These are phyloP conservation scores for Pelargonium fulgidum DNA, from an alignment of 441 rosid species.

Conservation along the genomic window DNA sequence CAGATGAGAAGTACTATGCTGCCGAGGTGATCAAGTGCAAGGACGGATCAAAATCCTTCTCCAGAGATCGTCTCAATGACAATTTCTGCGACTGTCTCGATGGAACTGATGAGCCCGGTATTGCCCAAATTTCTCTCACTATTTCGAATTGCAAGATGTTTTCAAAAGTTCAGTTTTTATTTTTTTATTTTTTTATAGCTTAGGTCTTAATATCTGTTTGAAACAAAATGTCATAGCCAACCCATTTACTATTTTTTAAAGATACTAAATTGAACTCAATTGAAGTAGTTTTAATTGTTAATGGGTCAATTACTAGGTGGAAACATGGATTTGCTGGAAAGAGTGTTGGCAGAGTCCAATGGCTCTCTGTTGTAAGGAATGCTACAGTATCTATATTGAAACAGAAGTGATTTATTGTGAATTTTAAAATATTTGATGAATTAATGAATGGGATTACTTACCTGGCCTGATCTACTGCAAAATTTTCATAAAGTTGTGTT, in stretches of 20 bases:
- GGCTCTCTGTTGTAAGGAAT: not conserved
- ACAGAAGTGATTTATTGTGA: not conserved
- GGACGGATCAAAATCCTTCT: slow-evolving; percentile 71
- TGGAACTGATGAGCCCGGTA: slow-evolving; percentile 96
- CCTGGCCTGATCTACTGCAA: too few relatives aligned
- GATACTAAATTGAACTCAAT: too few relatives aligned
- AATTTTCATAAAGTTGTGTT: too few relatives aligned
- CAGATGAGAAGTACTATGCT: slow-evolving; percentile 64
- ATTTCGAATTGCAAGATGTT: not conserved
- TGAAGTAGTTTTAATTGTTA: not conserved
- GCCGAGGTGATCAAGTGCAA: slow-evolving; percentile 65
- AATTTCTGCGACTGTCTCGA: slow-evolving; percentile 85
- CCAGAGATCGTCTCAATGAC: slow-evolving; percentile 72
- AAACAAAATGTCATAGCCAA: too few relatives aligned
- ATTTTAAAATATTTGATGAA: too few relatives aligned
- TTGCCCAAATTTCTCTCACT: not conserved
- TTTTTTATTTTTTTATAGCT: too few relatives aligned
- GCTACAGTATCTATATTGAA: not conserved
- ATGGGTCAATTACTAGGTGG: not conserved
- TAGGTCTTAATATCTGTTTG: not conserved
- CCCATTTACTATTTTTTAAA: too few relatives aligned
- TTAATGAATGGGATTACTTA: too few relatives aligned
- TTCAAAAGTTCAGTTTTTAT: not conserved
- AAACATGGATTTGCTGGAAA: not conserved
- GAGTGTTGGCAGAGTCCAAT: not conserved